Evolutionary conservation across 768 basidiomycete species (phyloP).

Genomic region (Phylloporus sp.): DNA sequence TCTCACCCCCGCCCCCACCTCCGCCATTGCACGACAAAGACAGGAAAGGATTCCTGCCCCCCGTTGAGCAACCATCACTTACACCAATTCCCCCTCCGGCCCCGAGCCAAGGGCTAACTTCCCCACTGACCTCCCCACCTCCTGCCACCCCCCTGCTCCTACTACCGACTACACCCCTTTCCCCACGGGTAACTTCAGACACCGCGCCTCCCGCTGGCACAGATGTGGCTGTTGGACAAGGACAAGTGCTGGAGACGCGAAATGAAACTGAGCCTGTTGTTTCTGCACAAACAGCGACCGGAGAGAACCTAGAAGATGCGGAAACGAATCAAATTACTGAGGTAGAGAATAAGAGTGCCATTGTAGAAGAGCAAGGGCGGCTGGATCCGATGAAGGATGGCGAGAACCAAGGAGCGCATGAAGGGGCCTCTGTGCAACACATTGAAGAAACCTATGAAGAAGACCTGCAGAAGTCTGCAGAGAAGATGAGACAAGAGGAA

Average conservation of each 20-base stretch:
- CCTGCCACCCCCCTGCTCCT: slow-evolving; percentile 12
- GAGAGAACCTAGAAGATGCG: background rate
- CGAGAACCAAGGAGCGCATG: background rate
- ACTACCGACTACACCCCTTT: slow-evolving; percentile 20
- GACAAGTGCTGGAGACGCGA: slow-evolving; percentile 37
- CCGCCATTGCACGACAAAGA: slow-evolving; percentile 7
- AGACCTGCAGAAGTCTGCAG: background rate
- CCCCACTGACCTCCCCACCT: slow-evolving; percentile 4
- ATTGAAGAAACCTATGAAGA: slow-evolving; percentile 4
- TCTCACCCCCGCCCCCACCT: slow-evolving; percentile 21
- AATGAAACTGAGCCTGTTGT: background rate
- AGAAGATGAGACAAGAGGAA: background rate
- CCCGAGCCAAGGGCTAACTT: slow-evolving; percentile 4
- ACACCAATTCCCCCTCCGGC: background rate
- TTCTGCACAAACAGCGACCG: background rate
- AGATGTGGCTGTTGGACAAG: slow-evolving; percentile 36
- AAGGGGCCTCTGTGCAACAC: background rate
- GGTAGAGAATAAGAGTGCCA: slow-evolving; percentile 14
- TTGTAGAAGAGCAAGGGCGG: background rate
- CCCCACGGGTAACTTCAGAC: slow-evolving; percentile 7
- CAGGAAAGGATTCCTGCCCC: background rate
- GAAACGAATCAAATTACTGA: slow-evolving; percentile 16
- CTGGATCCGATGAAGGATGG: background rate
- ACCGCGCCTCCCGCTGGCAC: slow-evolving; percentile 13
- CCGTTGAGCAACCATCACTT: slow-evolving; percentile 8